Base-by-base conservation (phyloP, 805 yeast species). In the Diddensiella santjacobensis region DNA sequence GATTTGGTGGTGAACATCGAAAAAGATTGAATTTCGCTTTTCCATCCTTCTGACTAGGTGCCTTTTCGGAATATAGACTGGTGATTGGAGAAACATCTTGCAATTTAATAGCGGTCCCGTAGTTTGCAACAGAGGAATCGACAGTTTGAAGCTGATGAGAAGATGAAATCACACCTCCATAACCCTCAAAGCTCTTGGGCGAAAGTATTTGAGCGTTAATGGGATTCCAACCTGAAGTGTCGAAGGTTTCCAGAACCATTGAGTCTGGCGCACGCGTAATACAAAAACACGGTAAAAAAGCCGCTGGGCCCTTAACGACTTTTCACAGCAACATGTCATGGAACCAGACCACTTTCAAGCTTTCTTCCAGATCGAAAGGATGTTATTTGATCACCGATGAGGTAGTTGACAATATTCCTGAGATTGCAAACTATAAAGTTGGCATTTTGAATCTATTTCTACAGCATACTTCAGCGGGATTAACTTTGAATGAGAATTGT, bases 91-190 rank as follows among this genome's bases (percentile, higher is more conserved):
- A 81, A 3, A 89, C 93, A 52, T 82, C 74, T 53, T 78, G 79
- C 40, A 87, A 64, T 59, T 90, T 90, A 3, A 77, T 71, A 1
- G 97, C 97, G 1, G 97, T 90, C n/a, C 97, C 97, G 61, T 90
- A 89, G 67, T 90, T 90, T 3, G 96, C 97, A 18, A 75, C 67
- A 3, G 75, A 62, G 26, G 73, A 63, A 33, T 65, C 60, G 43
- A 73, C 68, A 1, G 74, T 60, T 31, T 66, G 61, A 23, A 86
- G 71, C 64, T 87, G 95, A 58, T 87, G 85, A 51, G 77, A 78
- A 2, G 95, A 86, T 22, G 93, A 84, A 38, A 89, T 78, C 8
- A 87, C 81, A 0, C 84, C 79, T 1, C 97, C 97, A 62, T 73
- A 89, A 2, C 73, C 72, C 0, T 77, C 75, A 60, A 87, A 89